Conservation (phyloP, 257 asterid species). For the Nicotiana benthamiana region DNA sequence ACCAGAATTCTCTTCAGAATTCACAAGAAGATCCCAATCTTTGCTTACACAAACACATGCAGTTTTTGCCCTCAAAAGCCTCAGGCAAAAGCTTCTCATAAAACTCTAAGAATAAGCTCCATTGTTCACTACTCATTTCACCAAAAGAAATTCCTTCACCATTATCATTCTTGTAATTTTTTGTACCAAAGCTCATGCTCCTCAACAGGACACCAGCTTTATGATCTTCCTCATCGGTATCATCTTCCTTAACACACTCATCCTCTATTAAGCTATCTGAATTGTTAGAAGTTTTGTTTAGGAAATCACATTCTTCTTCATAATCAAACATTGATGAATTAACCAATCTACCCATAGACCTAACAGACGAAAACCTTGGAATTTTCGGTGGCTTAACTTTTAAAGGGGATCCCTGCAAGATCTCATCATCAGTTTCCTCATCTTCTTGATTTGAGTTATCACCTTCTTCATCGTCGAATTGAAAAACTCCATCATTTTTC, state of each 20-base stretch:
- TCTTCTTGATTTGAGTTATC: constrained; percentile 12
- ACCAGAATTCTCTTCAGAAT: constrained; percentile 36
- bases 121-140: constrained; percentile 56
- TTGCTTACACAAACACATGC: constrained; percentile 61
- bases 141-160: constrained; percentile 54
- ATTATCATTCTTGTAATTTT: constrained; percentile 33
- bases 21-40: constrained; percentile 85
- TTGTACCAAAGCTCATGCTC: constrained; percentile 61
- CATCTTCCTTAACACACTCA: neutral
- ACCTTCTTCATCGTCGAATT: constrained; percentile 34
- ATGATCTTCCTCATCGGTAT: constrained; percentile 8
- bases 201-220: constrained; percentile 41
- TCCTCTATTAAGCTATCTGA: neutral
- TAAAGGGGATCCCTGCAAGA: constrained; percentile 11
- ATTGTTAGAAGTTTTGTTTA: neutral
- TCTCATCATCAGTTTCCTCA: constrained; percentile 13
- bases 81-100: constrained; percentile 49
- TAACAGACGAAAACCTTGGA: constrained; percentile 36
- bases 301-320: constrained; percentile 13
- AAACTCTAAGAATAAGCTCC: constrained; percentile 53
- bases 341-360: constrained; percentile 24
- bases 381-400: constrained; percentile 44
- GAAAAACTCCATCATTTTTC: constrained; percentile 33
- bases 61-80: constrained; percentile 63
- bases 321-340: constrained; percentile 9